phyloP scores from a whole-genome alignment of 176 grass and related monocot genomes.

The Carex myosuroides region DNA sequence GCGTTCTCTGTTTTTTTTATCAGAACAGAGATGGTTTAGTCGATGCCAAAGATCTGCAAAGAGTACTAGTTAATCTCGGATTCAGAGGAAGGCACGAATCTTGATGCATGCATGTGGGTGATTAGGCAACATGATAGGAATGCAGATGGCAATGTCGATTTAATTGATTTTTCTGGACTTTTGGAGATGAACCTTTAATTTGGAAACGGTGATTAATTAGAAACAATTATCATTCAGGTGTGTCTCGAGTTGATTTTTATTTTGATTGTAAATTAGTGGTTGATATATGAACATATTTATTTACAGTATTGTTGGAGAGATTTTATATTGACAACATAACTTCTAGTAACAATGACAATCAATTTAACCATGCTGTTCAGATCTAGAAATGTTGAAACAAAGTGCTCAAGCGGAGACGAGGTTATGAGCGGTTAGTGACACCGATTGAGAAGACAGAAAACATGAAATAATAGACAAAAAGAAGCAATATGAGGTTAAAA shows the following conservation, averaged over 20 bases:
- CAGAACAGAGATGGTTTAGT: conserved; percentile 55
- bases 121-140: conserved; percentile 27
- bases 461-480: too few relatives aligned
- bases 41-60: conserved; percentile 48
- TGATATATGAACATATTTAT: not conserved
- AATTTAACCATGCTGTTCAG: too few relatives aligned
- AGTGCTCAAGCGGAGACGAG: too few relatives aligned
- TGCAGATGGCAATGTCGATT: conserved; percentile 28
- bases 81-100: conserved; percentile 30
- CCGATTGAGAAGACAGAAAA: too few relatives aligned
- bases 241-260: not conserved
- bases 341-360: too few relatives aligned
- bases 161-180: conserved; percentile 20
- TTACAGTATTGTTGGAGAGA: not conserved
- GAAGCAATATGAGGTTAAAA: too few relatives aligned
- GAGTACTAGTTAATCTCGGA: conserved; percentile 39
- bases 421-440: too few relatives aligned
- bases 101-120: conserved; percentile 44
- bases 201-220: not conserved
- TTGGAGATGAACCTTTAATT: conserved; percentile 33
- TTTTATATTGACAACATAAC: too few relatives aligned
- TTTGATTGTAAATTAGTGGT: not conserved
- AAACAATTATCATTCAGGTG: not conserved
- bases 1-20: conserved; percentile 61
- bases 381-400: too few relatives aligned